Conservation (phyloP, 2,329 filamentous ascomycete genomes). For the Colletotrichum magnum region DNA sequence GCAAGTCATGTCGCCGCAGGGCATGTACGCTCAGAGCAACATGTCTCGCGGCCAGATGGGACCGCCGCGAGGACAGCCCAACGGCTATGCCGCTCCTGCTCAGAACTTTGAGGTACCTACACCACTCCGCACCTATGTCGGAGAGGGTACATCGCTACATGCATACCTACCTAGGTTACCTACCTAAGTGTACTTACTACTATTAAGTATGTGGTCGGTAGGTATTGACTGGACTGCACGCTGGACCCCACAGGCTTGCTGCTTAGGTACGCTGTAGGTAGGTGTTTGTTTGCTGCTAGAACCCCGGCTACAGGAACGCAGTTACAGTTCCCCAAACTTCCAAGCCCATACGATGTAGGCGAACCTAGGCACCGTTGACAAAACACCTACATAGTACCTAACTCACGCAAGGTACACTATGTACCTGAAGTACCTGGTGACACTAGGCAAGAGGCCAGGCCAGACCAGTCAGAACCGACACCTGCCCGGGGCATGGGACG, state of each 20-base stretch:
- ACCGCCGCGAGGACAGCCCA: slow-evolving; percentile 20
- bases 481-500: slow-evolving; percentile 37
- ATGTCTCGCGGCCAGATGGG: slow-evolving; percentile 37
- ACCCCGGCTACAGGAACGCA: background rate
- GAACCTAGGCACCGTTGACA: background rate
- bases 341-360: slow-evolving; percentile 13
- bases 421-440: too few species aligned
- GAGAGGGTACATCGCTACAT: too few species aligned
- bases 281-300: background rate
- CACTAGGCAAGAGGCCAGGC: too few species aligned
- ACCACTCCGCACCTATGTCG: too few species aligned
- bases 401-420: too few species aligned
- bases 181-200: too few species aligned
- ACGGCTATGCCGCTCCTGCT: slow-evolving; percentile 20
- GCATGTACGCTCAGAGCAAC: slow-evolving; percentile 38
- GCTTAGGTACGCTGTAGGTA: too few species aligned
- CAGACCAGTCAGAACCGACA: slow-evolving; percentile 32
- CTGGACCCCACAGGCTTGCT: too few species aligned
- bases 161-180: too few species aligned
- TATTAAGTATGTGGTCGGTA: too few species aligned
- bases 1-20: slow-evolving; percentile 32
- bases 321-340: background rate
- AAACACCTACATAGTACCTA: too few species aligned
- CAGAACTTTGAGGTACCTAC: slow-evolving; percentile 13
- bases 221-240: too few species aligned